phyloP scores from a whole-genome alignment of 305 asterid species.

The Ajuga reptans region DNA sequence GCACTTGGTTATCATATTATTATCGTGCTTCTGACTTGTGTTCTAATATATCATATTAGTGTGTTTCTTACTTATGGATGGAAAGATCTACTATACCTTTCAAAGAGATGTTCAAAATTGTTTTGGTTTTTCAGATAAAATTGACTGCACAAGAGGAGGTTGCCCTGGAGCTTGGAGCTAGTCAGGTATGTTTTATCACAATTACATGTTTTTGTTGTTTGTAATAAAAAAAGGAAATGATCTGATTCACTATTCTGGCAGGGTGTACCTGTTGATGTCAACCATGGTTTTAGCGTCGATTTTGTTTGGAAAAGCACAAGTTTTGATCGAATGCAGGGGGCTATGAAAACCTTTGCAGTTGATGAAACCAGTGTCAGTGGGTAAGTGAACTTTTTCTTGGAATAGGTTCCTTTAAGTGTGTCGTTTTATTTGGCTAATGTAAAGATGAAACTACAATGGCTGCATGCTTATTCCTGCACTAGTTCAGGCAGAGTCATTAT shows the following conservation, averaged over 20 bases:
- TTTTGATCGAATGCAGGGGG: slow-evolving; percentile 99
- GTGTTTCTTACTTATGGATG: slow-evolving; percentile 5
- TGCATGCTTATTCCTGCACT: neutral
- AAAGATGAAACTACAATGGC: neutral
- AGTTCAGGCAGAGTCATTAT: neutral
- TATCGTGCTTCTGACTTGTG: slow-evolving; percentile 10
- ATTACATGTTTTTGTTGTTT: neutral
- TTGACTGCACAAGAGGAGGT: slow-evolving; percentile 99
- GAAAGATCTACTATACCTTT: neutral
- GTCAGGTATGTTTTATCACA: slow-evolving; percentile 51
- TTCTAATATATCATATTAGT: slow-evolving; percentile 9
- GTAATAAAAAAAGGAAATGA: neutral
- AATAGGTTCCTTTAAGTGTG: neutral
- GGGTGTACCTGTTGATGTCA: slow-evolving; percentile 93
- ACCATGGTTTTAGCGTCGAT: slow-evolving; percentile 91
- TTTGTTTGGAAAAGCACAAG: slow-evolving; percentile 99
- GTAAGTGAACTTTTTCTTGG: slow-evolving; percentile 38
- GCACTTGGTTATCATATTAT: slow-evolving; percentile 7
- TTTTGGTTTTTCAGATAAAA: slow-evolving; percentile 59
- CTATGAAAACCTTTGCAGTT: slow-evolving; percentile 98
- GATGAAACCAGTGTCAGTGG: slow-evolving; percentile 99
- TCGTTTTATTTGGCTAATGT: neutral
- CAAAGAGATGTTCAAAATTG: slow-evolving; percentile 4
- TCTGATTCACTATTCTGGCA: slow-evolving; percentile 33
- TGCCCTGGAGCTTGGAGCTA: slow-evolving; percentile 97